Conservation (phyloP, 805 yeast genomes). For the Ogataea methylovora region DNA sequence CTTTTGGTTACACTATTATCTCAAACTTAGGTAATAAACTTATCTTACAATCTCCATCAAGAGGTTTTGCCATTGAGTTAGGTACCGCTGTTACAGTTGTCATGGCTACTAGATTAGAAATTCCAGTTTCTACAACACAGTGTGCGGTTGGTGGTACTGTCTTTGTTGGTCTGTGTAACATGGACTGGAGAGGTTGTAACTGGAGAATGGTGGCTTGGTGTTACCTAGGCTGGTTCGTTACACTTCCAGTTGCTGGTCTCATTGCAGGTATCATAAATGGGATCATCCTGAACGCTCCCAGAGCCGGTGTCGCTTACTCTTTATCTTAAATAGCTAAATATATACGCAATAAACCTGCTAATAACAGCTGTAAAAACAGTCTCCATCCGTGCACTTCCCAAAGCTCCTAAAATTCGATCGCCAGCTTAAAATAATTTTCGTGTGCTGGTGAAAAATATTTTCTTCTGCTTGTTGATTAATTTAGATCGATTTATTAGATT, state of each 20-base stretch:
- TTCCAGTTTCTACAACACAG: slow-evolving; percentile 76
- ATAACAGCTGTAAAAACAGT: no score
- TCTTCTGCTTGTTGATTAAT: no score
- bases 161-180: slow-evolving; percentile 66
- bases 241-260: slow-evolving; percentile 68
- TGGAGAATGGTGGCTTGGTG: slow-evolving; percentile 75
- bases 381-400: no score
- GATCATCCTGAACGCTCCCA: slow-evolving; percentile 59
- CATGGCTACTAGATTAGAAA: slow-evolving; percentile 64
- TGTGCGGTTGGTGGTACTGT: slow-evolving; percentile 75
- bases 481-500: no score
- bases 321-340: slow-evolving; percentile 1
- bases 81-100: slow-evolving; percentile 74
- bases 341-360: background rate
- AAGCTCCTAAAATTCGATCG: no score
- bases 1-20: slow-evolving; percentile 63
- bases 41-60: slow-evolving; percentile 68
- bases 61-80: slow-evolving; percentile 71
- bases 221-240: slow-evolving; percentile 64
- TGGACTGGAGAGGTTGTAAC: slow-evolving; percentile 54
- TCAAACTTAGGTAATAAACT: slow-evolving; percentile 64
- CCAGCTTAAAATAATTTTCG: no score
- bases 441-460: no score
- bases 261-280: slow-evolving; percentile 62
- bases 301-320: slow-evolving; percentile 27